These are phyloP conservation scores for Haematococcus sp. DNA, from an alignment of 139 green algal genomes.

Conservation along the genomic window DNA sequence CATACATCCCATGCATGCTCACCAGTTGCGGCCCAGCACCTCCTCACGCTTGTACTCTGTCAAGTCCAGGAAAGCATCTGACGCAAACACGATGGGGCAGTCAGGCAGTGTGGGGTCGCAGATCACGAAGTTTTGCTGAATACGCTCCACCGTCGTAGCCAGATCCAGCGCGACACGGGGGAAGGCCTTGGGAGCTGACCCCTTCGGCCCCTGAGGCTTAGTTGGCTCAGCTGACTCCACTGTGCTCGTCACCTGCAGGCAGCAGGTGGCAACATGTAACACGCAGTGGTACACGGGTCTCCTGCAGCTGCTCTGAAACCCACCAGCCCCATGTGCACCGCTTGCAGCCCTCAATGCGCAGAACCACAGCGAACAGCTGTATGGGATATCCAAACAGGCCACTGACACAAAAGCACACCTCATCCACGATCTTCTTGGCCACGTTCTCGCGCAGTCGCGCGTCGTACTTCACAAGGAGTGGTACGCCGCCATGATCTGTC, in stretches of 20 bases:
- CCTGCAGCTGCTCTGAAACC: too few relatives aligned
- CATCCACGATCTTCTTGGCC: constrained; percentile 74
- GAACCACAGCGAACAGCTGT: too few relatives aligned
- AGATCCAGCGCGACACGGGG: constrained; percentile 90
- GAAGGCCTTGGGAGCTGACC: constrained; percentile 65
- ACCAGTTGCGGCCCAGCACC: constrained; percentile 93
- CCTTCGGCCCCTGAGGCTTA: constrained; percentile 11
- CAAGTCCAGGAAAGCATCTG: constrained; percentile 90
- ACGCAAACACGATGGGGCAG: constrained; percentile 96
- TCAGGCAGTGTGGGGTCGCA: constrained; percentile 94
- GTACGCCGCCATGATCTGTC: constrained; percentile 53
- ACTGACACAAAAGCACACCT: too few relatives aligned
- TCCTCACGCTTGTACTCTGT: constrained; percentile 91
- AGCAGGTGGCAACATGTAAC: too few relatives aligned
- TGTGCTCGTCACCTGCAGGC: constrained; percentile 25
- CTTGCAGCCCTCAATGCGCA: too few relatives aligned
- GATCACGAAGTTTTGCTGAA: constrained; percentile 98
- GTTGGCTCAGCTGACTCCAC: constrained; percentile 50
- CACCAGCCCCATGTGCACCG: too few relatives aligned
- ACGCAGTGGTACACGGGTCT: too few relatives aligned
- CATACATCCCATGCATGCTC: neutral
- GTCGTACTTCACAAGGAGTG: constrained; percentile 89
- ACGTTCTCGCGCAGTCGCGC: constrained; percentile 72
- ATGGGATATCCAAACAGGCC: too few relatives aligned
- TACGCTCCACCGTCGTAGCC: constrained; percentile 96